A percentile compares a stretch with the other conserved stretches of the same genome.
Evolutionary conservation across 1,139 yeast species (phyloP).

Genomic region (Scheffersomyces cryptocercus): DNA sequence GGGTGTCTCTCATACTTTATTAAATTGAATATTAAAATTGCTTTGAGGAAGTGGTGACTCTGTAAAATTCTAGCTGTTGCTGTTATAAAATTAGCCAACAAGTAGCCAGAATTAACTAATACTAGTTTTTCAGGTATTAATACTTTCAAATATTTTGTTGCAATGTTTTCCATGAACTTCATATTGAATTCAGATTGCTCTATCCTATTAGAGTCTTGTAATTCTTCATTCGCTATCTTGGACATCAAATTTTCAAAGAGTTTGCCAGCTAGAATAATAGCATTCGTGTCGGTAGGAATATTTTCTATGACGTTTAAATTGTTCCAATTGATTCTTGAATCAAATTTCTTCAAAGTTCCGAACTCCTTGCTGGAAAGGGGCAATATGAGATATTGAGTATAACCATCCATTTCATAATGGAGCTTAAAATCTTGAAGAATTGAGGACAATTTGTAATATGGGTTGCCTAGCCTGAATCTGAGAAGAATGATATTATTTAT

Average conservation of each 20-base stretch:
- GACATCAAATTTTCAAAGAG: conserved; percentile 1
- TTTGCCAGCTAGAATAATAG: conserved; percentile 4
- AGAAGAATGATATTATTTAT: conserved; percentile 27
- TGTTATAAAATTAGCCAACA: conserved; percentile 1
- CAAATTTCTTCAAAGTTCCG: background rate
- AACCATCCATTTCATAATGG: background rate
- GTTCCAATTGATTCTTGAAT: background rate
- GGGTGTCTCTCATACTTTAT: conserved; percentile 8
- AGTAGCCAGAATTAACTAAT: conserved; percentile 1
- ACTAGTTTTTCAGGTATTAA: background rate
- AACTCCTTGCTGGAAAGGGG: background rate
- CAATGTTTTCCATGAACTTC: background rate
- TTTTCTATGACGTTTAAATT: background rate
- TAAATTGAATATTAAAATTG: conserved; percentile 14
- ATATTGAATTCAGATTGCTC: background rate
- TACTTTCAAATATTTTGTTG: background rate
- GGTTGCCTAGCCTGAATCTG: conserved; percentile 40
- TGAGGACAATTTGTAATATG: conserved; percentile 27
- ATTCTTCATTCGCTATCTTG: background rate
- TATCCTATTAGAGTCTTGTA: background rate
- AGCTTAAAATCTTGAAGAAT: background rate
- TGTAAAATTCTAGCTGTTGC: conserved; percentile 3
- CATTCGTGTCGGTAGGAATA: conserved; percentile 6
- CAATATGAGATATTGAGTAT: background rate
- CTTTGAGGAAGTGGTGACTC: conserved; percentile 10